Evolutionary conservation across 2,329 filamentous ascomycete species (phyloP).

Genomic region (Ceratocystis papillata): DNA sequence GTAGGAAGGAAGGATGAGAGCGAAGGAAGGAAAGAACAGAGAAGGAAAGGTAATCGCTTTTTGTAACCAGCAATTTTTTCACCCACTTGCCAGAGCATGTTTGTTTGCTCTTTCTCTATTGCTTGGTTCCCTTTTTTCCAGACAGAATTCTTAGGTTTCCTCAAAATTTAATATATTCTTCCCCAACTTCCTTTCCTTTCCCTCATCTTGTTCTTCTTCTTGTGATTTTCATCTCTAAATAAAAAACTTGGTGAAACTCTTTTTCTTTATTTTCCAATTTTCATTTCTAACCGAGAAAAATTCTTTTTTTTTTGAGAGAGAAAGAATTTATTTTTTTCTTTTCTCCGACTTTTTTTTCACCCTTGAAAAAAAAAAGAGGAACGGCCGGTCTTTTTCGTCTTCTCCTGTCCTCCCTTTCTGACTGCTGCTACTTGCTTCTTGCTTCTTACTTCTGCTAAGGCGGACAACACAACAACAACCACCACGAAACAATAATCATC

Average conservation of each 20-base stretch:
- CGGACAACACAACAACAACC: neutral
- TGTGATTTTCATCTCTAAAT: slow-evolving; percentile 3
- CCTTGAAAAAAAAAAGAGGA: slow-evolving; percentile 12
- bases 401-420: slow-evolving; percentile 9
- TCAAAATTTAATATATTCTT: slow-evolving; percentile 1
- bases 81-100: neutral
- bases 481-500: neutral
- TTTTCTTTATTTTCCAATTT: slow-evolving; percentile 14
- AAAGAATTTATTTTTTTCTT: neutral
- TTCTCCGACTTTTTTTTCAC: slow-evolving; percentile 14
- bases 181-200: neutral
- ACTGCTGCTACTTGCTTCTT: neutral
- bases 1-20: neutral
- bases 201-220: neutral
- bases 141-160: too few relatives aligned
- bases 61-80: neutral
- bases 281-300: slow-evolving; percentile 13
- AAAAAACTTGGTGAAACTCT: slow-evolving; percentile 1
- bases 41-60: neutral
- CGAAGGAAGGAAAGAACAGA: slow-evolving; percentile 5
- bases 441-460: neutral
- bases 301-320: neutral
- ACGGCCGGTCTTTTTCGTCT: neutral
- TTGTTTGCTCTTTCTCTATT: neutral
- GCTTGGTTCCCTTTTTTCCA: neutral